Evolutionary conservation across 495 filamentous ascomycete genomes (phyloP).

Genomic region (Penicillium atrosanguineum): DNA sequence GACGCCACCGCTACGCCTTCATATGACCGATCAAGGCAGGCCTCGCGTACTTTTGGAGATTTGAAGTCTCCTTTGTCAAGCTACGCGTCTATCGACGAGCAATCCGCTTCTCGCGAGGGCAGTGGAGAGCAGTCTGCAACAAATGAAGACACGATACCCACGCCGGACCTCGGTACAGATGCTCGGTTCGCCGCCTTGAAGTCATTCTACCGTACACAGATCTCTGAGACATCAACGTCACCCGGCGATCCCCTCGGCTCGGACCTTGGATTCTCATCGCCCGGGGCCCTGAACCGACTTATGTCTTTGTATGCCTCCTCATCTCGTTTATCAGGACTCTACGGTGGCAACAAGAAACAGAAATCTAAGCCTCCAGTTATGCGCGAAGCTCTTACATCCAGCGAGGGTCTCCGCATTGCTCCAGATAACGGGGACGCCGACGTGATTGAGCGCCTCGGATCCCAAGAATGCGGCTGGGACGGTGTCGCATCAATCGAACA

Average conservation of each 20-base stretch:
- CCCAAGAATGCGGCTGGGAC: conserved; percentile 51
- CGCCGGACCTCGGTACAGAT: conserved; percentile 32
- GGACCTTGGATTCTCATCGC: conserved; percentile 68
- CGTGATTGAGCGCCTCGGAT: conserved; percentile 43
- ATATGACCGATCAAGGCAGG: conserved; percentile 30
- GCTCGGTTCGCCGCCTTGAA: conserved; percentile 56
- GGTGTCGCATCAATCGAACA: conserved; percentile 52
- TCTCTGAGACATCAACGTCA: conserved; percentile 54
- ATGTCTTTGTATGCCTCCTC: conserved; percentile 84
- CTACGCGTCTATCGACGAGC: conserved; percentile 36
- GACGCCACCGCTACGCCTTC: conserved; percentile 21
- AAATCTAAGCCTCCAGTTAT: conserved; percentile 67
- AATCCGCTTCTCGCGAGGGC: conserved; percentile 13
- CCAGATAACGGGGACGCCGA: conserved; percentile 48
- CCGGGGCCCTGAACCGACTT: conserved; percentile 76
- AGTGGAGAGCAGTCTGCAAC: conserved; percentile 10
- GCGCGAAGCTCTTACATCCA: conserved; percentile 67
- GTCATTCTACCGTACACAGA: conserved; percentile 69
- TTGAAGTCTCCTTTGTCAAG: conserved; percentile 42
- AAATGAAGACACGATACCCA: conserved; percentile 14
- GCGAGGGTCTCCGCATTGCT: conserved; percentile 65
- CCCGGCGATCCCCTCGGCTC: conserved; percentile 49
- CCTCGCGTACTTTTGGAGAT: conserved; percentile 34
- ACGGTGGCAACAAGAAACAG: conserved; percentile 60
- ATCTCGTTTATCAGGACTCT: conserved; percentile 39